Base-by-base conservation (phyloP, 192 early-diverging fungal species). In the Pilaira anomala region DNA sequence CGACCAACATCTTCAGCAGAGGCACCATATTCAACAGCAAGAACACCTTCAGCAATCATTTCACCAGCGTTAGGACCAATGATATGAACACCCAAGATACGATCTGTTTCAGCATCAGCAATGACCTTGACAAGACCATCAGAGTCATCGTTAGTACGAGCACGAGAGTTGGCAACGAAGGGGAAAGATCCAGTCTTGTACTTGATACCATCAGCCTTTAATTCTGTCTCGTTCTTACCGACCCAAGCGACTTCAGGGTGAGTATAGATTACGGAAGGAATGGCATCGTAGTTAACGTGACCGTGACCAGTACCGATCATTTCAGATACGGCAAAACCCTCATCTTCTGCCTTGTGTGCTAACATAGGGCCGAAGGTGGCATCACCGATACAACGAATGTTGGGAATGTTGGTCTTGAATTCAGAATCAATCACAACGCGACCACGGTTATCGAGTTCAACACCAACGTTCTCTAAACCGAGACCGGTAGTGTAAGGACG, bases 341-440 rank as follows among this genome's bases (percentile, higher is more conserved):
- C 97, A 78, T 98, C 97, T 78, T 98, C 97, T 45, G 97, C 94
- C 85, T 98, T 98, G 91, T 98, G 97, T 18, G 97, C 97, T 73
- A 98, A 86, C 97, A 98, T 98, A 51, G 94, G 89, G 60, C 97
- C 97, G 59, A 88, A 85, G 62, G 94, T 96, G 41, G 88, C 97
- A 79, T 98, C 97, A 73, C 97, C 97, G 69, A 98, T 96, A 63
- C 93, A 94, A 65, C 90, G 87, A 74, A 98, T 92, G 79, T 85
- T 85, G 61, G 88, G 71, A 53, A 95, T 87, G 36, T 87, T 85
- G 56, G 96, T 98, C 77, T 88, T 88, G 79, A 91, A 91, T 52
- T 88, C 85, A 50, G 82, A 82, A 69, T 93, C 93, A 63, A 93
- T 86, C 64, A 87, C 83, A 48, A 98, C 80, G 29, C 94, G 93